phyloP scores from a whole-genome alignment of 192 early-diverging fungal genomes.

The Glomus cerebriforme region DNA sequence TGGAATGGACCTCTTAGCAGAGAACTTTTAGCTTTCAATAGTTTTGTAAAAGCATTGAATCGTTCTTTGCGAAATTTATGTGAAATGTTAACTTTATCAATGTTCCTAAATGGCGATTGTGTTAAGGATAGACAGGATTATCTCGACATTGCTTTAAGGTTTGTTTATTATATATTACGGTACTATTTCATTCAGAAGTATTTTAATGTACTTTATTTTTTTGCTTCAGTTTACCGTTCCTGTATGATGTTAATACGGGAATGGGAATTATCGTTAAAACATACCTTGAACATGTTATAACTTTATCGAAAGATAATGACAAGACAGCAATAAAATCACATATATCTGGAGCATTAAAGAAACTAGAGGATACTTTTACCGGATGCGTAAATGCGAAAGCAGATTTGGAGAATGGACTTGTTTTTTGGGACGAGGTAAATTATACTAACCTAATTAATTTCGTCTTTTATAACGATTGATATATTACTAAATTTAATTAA shows the following conservation, averaged over 20 bases:
- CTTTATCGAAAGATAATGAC: slow-evolving; percentile 17
- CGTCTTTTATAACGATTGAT: not conserved
- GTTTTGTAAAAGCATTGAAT: slow-evolving; percentile 63
- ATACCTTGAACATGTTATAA: slow-evolving; percentile 51
- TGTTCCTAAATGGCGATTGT: slow-evolving; percentile 53
- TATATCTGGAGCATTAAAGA: slow-evolving; percentile 38
- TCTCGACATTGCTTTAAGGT: slow-evolving; percentile 49
- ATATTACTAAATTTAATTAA: not conserved
- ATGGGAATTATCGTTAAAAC: slow-evolving; percentile 53
- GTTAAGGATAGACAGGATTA: slow-evolving; percentile 52
- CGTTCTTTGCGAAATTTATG: slow-evolving; percentile 61
- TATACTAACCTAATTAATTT: not conserved
- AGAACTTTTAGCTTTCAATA: slow-evolving; percentile 75
- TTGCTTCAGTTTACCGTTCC: slow-evolving; percentile 49
- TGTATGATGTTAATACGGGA: slow-evolving; percentile 54
- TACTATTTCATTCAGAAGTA: not conserved
- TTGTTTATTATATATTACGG: not conserved
- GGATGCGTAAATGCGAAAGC: slow-evolving; percentile 43
- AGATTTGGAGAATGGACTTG: slow-evolving; percentile 51
- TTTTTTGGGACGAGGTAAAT: slow-evolving; percentile 49
- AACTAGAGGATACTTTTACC: slow-evolving; percentile 47
- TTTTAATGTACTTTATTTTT: slow-evolving; percentile 1
- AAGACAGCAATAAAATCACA: slow-evolving; percentile 2
- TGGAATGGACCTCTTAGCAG: slow-evolving; percentile 66
- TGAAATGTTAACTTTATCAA: slow-evolving; percentile 58